These are phyloP conservation scores for Mycena maculata DNA, from an alignment of 768 basidiomycete species.

Conservation along the genomic window DNA sequence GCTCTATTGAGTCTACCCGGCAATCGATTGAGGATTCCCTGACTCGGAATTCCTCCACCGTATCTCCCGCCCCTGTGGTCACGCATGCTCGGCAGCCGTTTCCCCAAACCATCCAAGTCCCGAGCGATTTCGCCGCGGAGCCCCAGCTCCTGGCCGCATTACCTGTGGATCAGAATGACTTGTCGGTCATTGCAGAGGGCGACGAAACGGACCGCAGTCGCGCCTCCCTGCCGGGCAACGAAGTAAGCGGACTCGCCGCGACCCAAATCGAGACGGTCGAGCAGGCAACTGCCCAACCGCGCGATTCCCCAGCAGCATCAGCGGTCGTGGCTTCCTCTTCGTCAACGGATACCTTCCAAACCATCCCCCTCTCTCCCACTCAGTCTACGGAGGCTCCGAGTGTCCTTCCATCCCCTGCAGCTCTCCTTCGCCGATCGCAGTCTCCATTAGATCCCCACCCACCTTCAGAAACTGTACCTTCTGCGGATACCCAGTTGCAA, in stretches of 20 bases:
- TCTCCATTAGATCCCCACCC: neutral
- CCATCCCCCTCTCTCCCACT: conserved; percentile 54
- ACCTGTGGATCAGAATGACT: conserved; percentile 52
- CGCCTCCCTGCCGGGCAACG: conserved; percentile 36
- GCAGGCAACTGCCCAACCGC: conserved; percentile 15
- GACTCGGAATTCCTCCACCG: neutral
- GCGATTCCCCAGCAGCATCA: conserved; percentile 19
- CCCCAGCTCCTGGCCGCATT: conserved; percentile 5
- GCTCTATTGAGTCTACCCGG: neutral
- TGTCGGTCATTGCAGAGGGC: conserved; percentile 80
- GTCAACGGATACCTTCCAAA: conserved; percentile 51
- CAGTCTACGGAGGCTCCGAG: conserved; percentile 18
- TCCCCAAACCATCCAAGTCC: neutral
- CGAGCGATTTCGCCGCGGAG: neutral
- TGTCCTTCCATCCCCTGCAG: conserved; percentile 9
- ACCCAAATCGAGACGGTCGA: conserved; percentile 6
- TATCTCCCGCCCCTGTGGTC: neutral
- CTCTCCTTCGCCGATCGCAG: neutral
- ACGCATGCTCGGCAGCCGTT: conserved; percentile 4
- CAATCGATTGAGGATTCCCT: neutral
- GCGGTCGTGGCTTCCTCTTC: conserved; percentile 41
- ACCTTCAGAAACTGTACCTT: neutral
- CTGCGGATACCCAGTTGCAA: neutral
- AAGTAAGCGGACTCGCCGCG: neutral
- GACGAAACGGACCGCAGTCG: conserved; percentile 67